These are phyloP conservation scores for Candida boidinii DNA, from an alignment of 805 yeast species.

Conservation along the genomic window DNA sequence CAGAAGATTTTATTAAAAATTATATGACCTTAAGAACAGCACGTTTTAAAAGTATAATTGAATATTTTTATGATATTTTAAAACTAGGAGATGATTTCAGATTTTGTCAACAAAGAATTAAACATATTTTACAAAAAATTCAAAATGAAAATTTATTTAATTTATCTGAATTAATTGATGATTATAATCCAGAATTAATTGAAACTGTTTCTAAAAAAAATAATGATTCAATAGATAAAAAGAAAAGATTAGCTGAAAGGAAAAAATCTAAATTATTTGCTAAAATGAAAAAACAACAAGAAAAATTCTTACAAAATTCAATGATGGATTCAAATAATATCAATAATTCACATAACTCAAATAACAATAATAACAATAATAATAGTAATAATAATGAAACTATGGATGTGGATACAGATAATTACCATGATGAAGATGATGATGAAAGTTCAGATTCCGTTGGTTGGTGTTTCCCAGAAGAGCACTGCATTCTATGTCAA, in stretches of 20 bases:
- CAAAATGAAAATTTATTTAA: background rate
- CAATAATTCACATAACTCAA: constrained; percentile 32
- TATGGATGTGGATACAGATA: constrained; percentile 28
- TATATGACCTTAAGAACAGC: constrained; percentile 8
- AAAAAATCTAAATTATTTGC: constrained; percentile 68
- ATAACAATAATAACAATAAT: constrained; percentile 15
- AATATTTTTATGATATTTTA: constrained; percentile 32
- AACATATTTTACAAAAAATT: constrained; percentile 37
- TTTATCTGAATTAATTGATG: background rate
- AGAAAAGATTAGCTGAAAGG: constrained; percentile 60
- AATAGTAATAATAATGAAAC: constrained; percentile 18
- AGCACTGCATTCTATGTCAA: constrained; percentile 75
- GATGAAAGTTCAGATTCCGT: constrained; percentile 21
- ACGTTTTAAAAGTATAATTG: constrained; percentile 1
- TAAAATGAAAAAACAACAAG: constrained; percentile 73
- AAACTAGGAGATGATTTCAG: constrained; percentile 30
- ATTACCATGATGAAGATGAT: constrained; percentile 32
- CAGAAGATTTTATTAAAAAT: constrained; percentile 9
- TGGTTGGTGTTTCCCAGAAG: constrained; percentile 64
- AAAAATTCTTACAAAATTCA: constrained; percentile 56
- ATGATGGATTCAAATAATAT: constrained; percentile 17
- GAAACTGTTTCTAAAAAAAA: background rate
- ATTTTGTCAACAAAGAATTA: constrained; percentile 43
- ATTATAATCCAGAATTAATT: too few species aligned
- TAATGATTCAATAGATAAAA: constrained; percentile 37